Evolutionary conservation across 1,284 basidiomycete genomes (phyloP).

Genomic region (Ceratobasidium sp.): DNA sequence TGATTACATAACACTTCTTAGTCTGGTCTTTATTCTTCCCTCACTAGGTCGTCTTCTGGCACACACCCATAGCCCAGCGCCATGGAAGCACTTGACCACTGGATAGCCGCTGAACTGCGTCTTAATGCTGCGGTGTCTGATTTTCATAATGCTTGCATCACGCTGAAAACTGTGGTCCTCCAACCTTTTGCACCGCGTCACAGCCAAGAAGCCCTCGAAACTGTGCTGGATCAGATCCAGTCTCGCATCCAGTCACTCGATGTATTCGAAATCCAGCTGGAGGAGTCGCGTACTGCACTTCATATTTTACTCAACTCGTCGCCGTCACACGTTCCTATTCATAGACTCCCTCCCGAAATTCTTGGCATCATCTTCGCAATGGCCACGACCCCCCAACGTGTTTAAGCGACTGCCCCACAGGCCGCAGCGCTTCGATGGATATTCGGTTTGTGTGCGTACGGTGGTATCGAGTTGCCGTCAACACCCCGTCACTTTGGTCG

Average conservation of each 20-base stretch:
- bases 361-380: neutral
- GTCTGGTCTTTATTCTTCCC: too few species aligned
- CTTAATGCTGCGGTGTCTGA: neutral
- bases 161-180: neutral
- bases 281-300: neutral
- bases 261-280: neutral
- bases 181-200: neutral
- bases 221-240: neutral
- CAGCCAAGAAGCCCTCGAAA: neutral
- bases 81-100: neutral
- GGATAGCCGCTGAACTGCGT: neutral
- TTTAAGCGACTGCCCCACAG: too few species aligned
- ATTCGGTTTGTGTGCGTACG: too few species aligned
- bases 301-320: neutral
- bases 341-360: neutral
- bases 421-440: too few species aligned
- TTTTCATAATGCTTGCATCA: neutral
- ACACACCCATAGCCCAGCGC: too few species aligned
- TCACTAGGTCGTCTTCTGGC: too few species aligned
- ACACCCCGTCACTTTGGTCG: too few species aligned
- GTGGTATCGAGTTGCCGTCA: too few species aligned
- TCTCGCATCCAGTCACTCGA: neutral
- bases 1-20: too few species aligned
- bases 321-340: neutral
- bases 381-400: neutral